Conservation (phyloP, 768 basidiomycete species). For the Lactifluus rugatus region DNA sequence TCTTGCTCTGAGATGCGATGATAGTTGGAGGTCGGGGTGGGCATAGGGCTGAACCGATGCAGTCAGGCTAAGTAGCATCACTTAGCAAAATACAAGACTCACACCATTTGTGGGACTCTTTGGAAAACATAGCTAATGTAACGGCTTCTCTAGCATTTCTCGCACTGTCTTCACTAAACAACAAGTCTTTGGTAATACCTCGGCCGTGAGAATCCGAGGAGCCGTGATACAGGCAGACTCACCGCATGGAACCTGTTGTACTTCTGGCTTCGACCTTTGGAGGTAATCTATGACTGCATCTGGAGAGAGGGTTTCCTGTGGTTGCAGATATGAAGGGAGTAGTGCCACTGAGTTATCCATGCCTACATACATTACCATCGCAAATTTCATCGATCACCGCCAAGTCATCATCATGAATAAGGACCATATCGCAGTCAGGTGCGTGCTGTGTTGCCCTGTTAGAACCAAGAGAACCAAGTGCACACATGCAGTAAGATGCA, state of each 20-base stretch:
- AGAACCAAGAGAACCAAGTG: neutral
- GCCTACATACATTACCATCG: neutral
- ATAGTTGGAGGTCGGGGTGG: too few relatives aligned
- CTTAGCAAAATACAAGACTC: too few relatives aligned
- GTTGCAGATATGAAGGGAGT: neutral
- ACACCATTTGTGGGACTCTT: too few relatives aligned
- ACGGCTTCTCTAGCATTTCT: neutral
- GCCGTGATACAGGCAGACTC: neutral
- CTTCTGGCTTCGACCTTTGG: neutral
- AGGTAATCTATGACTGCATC: neutral
- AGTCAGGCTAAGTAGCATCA: too few relatives aligned
- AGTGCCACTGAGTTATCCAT: neutral
- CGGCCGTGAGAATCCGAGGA: too few relatives aligned
- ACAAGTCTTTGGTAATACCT: neutral
- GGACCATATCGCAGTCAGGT: neutral
- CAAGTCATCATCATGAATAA: conserved; percentile 1
- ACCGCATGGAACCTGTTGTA: neutral
- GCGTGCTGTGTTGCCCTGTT: neutral
- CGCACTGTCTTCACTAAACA: neutral
- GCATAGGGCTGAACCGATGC: too few relatives aligned
- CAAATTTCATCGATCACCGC: neutral
- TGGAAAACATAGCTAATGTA: neutral
- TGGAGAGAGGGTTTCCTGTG: neutral
- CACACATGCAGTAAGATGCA: neutral
- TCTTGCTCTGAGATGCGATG: too few relatives aligned